A percentile compares a stretch with the other conserved stretches of the same genome.
Evolutionary conservation across 352 stramenopile species (phyloP).

Genomic region (Phytophthora boehmeriae): DNA sequence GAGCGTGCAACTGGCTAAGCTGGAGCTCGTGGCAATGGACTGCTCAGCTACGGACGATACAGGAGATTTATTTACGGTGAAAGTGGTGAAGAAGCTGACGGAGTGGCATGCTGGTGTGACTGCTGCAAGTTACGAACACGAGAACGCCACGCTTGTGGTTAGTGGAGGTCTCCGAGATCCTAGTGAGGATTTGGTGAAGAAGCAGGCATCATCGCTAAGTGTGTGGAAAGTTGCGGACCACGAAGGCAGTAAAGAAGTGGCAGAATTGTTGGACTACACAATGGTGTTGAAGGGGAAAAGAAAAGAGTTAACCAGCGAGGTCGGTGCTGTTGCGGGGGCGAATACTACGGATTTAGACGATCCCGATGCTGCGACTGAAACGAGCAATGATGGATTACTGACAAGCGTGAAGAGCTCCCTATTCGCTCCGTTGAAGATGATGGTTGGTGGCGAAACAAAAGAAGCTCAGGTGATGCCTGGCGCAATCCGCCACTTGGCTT

Average conservation of each 20-base stretch:
- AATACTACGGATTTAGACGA: constrained; percentile 1
- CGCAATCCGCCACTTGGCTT: constrained; percentile 47
- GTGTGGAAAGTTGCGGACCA: constrained; percentile 55
- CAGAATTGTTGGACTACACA: constrained; percentile 70
- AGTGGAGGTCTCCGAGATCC: constrained; percentile 59
- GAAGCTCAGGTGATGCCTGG: constrained; percentile 26
- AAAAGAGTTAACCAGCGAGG: not conserved
- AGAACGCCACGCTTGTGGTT: constrained; percentile 52
- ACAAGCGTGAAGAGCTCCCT: constrained; percentile 35
- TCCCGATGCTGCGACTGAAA: not conserved
- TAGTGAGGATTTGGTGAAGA: constrained; percentile 52
- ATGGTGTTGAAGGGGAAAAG: constrained; percentile 53
- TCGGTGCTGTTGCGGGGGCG: not conserved
- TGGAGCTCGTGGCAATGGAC: constrained; percentile 48
- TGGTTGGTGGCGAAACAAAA: constrained; percentile 31
- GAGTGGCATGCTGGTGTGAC: constrained; percentile 70
- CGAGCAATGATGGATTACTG: constrained; percentile 22
- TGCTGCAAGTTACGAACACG: constrained; percentile 45
- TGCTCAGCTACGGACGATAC: constrained; percentile 7
- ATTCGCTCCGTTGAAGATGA: constrained; percentile 46
- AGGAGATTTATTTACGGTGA: constrained; percentile 41
- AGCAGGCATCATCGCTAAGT: constrained; percentile 63
- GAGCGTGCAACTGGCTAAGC: constrained; percentile 52
- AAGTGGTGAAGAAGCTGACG: constrained; percentile 44
- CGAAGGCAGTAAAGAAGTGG: constrained; percentile 42